A percentile compares a stretch with the other conserved stretches of the same genome.
Evolutionary conservation across 805 yeast species (phyloP).

Genomic region (Maudiozyma saulgeensis): DNA sequence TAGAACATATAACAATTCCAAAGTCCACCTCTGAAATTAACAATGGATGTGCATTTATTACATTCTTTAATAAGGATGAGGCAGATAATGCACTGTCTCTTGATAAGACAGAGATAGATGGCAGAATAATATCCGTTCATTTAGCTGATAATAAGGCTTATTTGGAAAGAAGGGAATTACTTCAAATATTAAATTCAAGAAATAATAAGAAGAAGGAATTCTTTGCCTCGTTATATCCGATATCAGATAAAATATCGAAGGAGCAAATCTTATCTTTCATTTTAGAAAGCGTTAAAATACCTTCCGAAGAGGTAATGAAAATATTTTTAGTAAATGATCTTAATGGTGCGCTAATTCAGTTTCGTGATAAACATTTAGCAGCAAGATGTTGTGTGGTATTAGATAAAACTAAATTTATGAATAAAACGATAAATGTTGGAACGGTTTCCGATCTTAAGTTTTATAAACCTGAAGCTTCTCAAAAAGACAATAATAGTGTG

Average conservation of each 20-base stretch:
- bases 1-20: slow-evolving; percentile 38
- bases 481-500: neutral
- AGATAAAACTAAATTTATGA: slow-evolving; percentile 33
- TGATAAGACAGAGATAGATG: slow-evolving; percentile 36
- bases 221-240: slow-evolving; percentile 21
- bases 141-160: slow-evolving; percentile 36
- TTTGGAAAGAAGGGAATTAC: slow-evolving; percentile 27
- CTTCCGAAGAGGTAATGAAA: slow-evolving; percentile 25
- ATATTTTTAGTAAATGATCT: slow-evolving; percentile 39
- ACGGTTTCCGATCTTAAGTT: neutral
- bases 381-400: slow-evolving; percentile 42
- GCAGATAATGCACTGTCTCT: slow-evolving; percentile 40
- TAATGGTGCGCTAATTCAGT: slow-evolving; percentile 43
- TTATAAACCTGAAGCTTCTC: neutral
- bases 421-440: slow-evolving; percentile 16
- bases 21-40: slow-evolving; percentile 23
- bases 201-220: slow-evolving; percentile 6
- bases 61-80: slow-evolving; percentile 35
- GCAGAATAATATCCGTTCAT: slow-evolving; percentile 40
- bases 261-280: slow-evolving; percentile 15
- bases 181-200: slow-evolving; percentile 20
- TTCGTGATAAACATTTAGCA: slow-evolving; percentile 34
- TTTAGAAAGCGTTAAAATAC: slow-evolving; percentile 5
- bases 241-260: slow-evolving; percentile 21
- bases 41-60: slow-evolving; percentile 61